phyloP scores from a whole-genome alignment of 2,329 filamentous ascomycete genomes.

The Arthroderma uncinatum region DNA sequence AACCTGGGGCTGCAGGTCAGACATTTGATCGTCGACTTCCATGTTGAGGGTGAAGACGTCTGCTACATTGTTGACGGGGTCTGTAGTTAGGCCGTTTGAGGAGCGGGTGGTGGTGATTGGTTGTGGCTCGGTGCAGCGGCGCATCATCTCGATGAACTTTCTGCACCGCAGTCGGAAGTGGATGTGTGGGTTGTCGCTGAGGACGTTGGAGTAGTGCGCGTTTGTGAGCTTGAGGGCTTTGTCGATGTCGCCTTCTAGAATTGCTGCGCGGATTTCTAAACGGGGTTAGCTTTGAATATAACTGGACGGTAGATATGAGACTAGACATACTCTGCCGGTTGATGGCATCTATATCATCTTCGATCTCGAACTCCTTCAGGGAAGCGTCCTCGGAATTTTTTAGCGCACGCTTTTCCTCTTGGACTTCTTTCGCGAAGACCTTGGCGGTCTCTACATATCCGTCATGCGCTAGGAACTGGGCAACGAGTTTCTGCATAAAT shows the following conservation, averaged over 20 bases:
- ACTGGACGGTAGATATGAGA: background rate
- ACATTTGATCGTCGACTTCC: constrained; percentile 46
- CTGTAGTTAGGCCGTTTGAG: constrained; percentile 16
- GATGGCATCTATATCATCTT: constrained; percentile 75
- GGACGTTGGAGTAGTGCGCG: constrained; percentile 65
- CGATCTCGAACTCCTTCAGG: constrained; percentile 53
- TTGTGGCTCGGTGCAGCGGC: constrained; percentile 56
- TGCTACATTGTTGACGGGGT: constrained; percentile 31
- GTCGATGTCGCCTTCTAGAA: constrained; percentile 87
- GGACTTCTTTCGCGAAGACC: constrained; percentile 75
- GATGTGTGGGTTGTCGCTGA: constrained; percentile 69
- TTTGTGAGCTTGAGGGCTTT: constrained; percentile 72
- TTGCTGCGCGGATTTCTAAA: constrained; percentile 70
- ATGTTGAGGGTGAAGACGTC: constrained; percentile 43
- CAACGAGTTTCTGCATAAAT: constrained; percentile 69
- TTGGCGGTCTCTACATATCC: constrained; percentile 89
- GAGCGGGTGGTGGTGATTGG: constrained; percentile 24
- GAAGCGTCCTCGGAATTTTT: constrained; percentile 44
- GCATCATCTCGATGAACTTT: constrained; percentile 92
- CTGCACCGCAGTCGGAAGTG: constrained; percentile 80
- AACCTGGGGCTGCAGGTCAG: background rate
- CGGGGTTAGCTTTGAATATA: constrained; percentile 6
- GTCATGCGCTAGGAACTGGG: constrained; percentile 87
- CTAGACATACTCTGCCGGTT: constrained; percentile 66
- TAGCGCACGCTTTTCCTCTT: constrained; percentile 59